Conservation (phyloP, 2,329 filamentous ascomycete genomes). For the Apiospora sp. region DNA sequence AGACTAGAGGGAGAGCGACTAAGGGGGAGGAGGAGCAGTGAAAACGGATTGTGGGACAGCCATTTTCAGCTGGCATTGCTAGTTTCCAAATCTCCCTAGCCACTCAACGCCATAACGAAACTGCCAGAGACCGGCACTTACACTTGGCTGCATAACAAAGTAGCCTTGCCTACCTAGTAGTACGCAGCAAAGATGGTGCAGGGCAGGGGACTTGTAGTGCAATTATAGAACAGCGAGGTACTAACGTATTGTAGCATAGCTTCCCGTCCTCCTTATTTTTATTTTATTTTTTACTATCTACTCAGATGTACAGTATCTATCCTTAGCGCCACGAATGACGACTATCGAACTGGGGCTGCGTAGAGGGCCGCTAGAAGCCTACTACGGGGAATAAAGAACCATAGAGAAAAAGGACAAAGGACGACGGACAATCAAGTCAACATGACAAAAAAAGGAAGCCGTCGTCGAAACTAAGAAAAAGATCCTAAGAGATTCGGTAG, state of each 20-base stretch:
- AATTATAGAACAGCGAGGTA: not conserved
- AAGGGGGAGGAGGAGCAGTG: not conserved
- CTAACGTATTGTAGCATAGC: not conserved
- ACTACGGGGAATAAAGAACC: not conserved
- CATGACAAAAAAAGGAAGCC: not conserved
- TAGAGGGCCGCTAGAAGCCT: not conserved
- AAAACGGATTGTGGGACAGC: constrained; percentile 4
- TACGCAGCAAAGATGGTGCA: not conserved
- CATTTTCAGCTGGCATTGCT: constrained; percentile 12
- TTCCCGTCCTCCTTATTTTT: too few relatives aligned
- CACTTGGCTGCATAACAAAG: not conserved
- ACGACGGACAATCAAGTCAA: not conserved
- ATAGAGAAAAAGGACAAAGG: not conserved
- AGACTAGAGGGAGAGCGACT: not conserved
- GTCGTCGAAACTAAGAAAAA: not conserved
- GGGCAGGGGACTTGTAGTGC: not conserved
- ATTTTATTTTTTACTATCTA: too few relatives aligned
- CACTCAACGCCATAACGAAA: not conserved
- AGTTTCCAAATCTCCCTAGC: not conserved
- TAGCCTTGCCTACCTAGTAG: too few relatives aligned
- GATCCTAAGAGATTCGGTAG: not conserved
- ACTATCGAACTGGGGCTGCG: constrained; percentile 10
- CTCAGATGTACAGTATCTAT: not conserved
- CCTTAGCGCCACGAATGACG: not conserved
- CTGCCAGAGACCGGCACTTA: constrained; percentile 12